A percentile compares a stretch with the other conserved stretches of the same genome.
Evolutionary conservation across 2,329 filamentous ascomycete species (phyloP).

Genomic region (Ophiostoma quercus): DNA sequence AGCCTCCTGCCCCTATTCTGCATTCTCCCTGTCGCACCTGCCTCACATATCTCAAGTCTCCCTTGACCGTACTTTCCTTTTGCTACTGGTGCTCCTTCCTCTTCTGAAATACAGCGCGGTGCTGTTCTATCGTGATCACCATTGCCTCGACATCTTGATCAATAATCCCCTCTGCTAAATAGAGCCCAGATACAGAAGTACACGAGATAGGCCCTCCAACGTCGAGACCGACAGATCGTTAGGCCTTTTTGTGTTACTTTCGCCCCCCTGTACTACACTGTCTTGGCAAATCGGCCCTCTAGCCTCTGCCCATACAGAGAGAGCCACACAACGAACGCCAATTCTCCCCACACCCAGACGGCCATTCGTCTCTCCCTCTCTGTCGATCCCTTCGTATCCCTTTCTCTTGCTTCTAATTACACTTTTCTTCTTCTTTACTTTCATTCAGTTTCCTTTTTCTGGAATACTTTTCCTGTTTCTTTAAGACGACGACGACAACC

Average conservation of each 20-base stretch:
- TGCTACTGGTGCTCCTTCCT: neutral
- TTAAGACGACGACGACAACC: slow-evolving; percentile 16
- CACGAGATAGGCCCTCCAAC: neutral
- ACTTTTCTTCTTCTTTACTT: slow-evolving; percentile 1
- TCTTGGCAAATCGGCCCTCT: slow-evolving; percentile 19
- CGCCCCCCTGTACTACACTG: slow-evolving; percentile 12
- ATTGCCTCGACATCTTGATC: neutral
- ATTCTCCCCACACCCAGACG: slow-evolving; percentile 18
- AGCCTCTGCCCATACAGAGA: slow-evolving; percentile 7
- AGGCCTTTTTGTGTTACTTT: slow-evolving; percentile 18
- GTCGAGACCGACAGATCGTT: neutral
- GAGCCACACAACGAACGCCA: too few relatives aligned
- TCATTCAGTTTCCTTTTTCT: neutral
- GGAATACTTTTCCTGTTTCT: neutral
- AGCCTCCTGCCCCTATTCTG: slow-evolving; percentile 17
- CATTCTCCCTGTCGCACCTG: neutral
- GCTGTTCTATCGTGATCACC: neutral
- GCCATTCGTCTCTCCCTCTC: slow-evolving; percentile 17
- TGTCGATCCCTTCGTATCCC: slow-evolving; percentile 21
- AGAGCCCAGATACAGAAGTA: neutral
- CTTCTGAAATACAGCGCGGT: neutral
- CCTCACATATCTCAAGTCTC: slow-evolving; percentile 4
- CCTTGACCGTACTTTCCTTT: slow-evolving; percentile 6
- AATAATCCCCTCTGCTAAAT: neutral
- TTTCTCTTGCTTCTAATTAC: slow-evolving; percentile 18